Evolutionary conservation across 164 flowering plant genomes (phyloP), one percentile per base, ranked within the genome.

Genomic region (Magnolia changhungtana): DNA sequence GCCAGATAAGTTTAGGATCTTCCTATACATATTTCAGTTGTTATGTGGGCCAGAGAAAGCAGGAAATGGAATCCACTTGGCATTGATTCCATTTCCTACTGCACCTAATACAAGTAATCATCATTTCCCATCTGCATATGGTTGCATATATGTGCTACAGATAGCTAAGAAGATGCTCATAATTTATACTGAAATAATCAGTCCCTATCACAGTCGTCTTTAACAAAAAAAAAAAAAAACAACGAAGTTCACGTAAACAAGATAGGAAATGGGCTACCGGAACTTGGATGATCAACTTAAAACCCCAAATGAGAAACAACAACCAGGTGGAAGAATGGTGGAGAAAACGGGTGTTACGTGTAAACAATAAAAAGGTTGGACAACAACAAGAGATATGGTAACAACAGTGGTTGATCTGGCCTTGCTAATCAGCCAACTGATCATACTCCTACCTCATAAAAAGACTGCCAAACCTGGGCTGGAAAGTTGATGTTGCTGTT

Each of bases 381-480:
- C 50, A 19, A 64, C 63, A 76, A 69, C 75, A 76, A 50, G 65
- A 63, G 76, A 21, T 11, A 13, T 29, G 50, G 63, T 72, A 73
- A 69, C 76, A 71, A 78, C 81, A 81, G 71, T 19, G 37, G 49
- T 37, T 74, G 16, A 72, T 63, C 61, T 73, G 71, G 65, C 61
- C 69, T 52, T 50, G 18, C 77, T 50, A 59, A 68, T 16, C 71
- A 68, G 68, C 21, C 27, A 4, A 65, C 16, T 19, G 63, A 55
- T n/a, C 31, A 76, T 50, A 18, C 64, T 65, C 69, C 66, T 16
- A 16, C 65, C 50, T 50, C 77, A 77, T 31, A 71, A 58, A 66
- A 31, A 74, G 67, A 73, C 52, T 23, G 69, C 18, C 37, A 77
- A 74, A 74, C 74, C 64, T 64, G 69, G 76, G 61, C 21, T 66